These are phyloP conservation scores for Fraxinus angustifolia DNA, from an alignment of 305 asterid genomes.

Conservation along the genomic window DNA sequence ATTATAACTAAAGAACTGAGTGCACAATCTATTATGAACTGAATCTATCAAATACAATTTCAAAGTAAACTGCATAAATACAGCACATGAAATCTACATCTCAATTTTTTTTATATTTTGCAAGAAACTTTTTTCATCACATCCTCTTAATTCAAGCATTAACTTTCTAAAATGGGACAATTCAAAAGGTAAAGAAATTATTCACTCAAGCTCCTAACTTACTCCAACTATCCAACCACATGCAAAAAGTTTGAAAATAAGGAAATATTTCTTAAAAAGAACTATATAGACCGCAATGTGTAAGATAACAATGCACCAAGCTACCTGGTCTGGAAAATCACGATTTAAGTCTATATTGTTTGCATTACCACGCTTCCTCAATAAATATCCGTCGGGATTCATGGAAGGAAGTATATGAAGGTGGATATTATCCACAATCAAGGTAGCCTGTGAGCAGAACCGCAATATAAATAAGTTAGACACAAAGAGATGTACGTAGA, in stretches of 20 bases:
- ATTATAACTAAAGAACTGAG: neutral
- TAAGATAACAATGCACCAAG: slow-evolving; percentile 20
- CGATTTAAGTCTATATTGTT: slow-evolving; percentile 76
- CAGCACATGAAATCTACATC: neutral
- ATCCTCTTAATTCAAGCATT: neutral
- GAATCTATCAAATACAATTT: neutral
- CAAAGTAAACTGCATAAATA: neutral
- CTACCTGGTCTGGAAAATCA: slow-evolving; percentile 91
- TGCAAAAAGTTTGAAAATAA: slow-evolving; percentile 1
- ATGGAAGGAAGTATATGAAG: slow-evolving; percentile 88
- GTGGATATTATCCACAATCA: slow-evolving; percentile 72
- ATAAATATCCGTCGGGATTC: slow-evolving; percentile 80
- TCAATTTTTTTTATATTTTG: neutral
- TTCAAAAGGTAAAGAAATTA: neutral
- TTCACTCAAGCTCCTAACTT: neutral
- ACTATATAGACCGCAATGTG: neutral
- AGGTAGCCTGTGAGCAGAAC: slow-evolving; percentile 51
- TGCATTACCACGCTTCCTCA: slow-evolving; percentile 75
- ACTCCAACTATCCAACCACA: neutral
- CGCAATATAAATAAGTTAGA: slow-evolving; percentile 17
- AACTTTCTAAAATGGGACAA: neutral
- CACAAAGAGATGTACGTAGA: neutral
- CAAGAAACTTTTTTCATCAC: neutral
- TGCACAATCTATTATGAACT: neutral
- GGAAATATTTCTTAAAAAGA: neutral